A percentile compares a stretch with the other conserved stretches of the same genome.
These are phyloP conservation scores for Pyrus pyrifolia DNA, from an alignment of 306 rosid genomes.

Conservation along the genomic window DNA sequence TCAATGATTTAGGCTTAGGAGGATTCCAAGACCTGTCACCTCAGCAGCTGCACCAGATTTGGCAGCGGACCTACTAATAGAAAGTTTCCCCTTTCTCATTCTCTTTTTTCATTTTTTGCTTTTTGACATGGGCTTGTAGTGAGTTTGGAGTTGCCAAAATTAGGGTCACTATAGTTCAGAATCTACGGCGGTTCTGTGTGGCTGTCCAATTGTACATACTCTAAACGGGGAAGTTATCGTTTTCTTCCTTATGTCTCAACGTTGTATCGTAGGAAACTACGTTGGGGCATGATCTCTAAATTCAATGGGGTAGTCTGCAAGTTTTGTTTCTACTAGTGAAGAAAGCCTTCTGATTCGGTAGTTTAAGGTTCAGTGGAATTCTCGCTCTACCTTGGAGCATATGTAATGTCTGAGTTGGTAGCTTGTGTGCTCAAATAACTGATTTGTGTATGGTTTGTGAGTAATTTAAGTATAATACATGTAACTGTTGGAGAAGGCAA, in stretches of 20 bases:
- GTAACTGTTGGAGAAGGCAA: conserved; percentile 49
- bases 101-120: neutral
- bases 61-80: conserved; percentile 35
- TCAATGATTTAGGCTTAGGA: conserved; percentile 5
- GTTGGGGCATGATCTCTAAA: conserved; percentile 14
- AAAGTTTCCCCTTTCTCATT: neutral
- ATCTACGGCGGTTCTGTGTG: conserved; percentile 20
- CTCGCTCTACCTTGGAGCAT: neutral
- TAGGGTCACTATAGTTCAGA: conserved; percentile 11
- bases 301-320: conserved; percentile 5
- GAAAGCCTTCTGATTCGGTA: neutral
- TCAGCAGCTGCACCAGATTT: conserved; percentile 36
- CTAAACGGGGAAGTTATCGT: conserved; percentile 12
- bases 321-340: neutral
- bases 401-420: conserved; percentile 7
- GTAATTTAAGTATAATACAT: conserved; percentile 18
- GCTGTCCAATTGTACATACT: conserved; percentile 53
- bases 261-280: conserved; percentile 5
- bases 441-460: conserved; percentile 2
- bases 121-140: conserved; percentile 9
- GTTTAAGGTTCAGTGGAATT: neutral
- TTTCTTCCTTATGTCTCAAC: conserved; percentile 15
- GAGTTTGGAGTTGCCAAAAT: conserved; percentile 25
- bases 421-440: conserved; percentile 9
- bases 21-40: conserved; percentile 26